Evolutionary conservation across 106 monocot species (phyloP), one percentile per base, ranked within the genome.

Genomic region (Dendrobium catenatum): DNA sequence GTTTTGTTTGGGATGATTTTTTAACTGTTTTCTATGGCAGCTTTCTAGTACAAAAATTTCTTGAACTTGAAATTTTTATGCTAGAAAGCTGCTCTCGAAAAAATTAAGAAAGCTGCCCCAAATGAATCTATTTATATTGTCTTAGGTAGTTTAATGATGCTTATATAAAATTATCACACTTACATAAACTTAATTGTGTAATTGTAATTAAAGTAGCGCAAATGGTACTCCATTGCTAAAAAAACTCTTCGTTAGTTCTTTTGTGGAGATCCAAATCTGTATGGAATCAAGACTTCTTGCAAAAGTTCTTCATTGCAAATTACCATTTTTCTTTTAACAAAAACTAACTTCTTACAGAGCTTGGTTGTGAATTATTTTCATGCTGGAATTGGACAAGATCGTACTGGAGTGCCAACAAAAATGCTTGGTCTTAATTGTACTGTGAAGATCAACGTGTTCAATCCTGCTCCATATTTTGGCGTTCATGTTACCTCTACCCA

Each of bases 361-460:
- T n/a, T 68, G 9, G 18, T n/a, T n/a, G 4, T 68, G 68, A 10
- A 68, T 27, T 68, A 68, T 0, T 68, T 68, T 68, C 68, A 68
- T 68, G 68, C 26, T 68, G 68, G 68, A 68, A 68, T 68, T 27
- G 68, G 68, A 9, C 68, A 68, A 68, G 68, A 68, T n/a, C 68
- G n/a, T 2, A 68, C 68, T 26, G 68, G 68, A 68, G 68, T 68
- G 68, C 68, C 68, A 27, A 68, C 68, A 17, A 68, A 68, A n/a
- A 27, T 68, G 24, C 6, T 68, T 68, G 68, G 9, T 27, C 9
- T 68, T n/a, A 68, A 27, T n/a, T 68, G 68, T n/a, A n/a, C 68
- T 24, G 68, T 68, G 68, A 6, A 68, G 68, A 26, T 68, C 24
- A 68, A 27, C 24, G 68, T 68, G 20, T 68, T 27, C 68, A 68